Evolutionary conservation across 768 basidiomycete species (phyloP), one percentile per base, ranked within the genome.

Genomic region (Polyporus arcularius): DNA sequence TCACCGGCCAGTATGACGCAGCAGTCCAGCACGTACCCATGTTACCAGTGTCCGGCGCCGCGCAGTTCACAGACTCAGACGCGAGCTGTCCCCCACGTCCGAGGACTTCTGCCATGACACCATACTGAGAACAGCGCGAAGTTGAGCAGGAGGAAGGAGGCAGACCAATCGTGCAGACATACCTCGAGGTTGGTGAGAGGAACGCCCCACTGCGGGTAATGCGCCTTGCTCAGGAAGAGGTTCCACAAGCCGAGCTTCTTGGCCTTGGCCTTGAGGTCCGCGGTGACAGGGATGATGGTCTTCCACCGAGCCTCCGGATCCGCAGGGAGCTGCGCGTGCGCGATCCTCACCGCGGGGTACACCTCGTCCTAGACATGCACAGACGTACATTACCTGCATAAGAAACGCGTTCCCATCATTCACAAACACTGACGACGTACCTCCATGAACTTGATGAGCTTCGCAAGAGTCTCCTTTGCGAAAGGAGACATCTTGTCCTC

Each of bases 1-100:
- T 32, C 11, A 21, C 16, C 30, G 28, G n/a, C 18, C 26, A 26
- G 35, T 11, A 11, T 9, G n/a, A 21, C 15, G 40, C 14, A 30
- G 14, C 43, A n/a, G 11, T 7, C 53, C 12, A 4, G 9, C 7
- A 74, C 84, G 40, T 66, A 92, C 94, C 94, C 95, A 98, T 98
- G 73, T 98, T 98, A 1, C 96, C 96, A 15, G 96, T 98, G 74
- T 98, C 96, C 32, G 96, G 96, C 14, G 96, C 95, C 28, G 95
- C 87, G 75, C 95, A 98, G 70, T 99, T 99, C 57, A 91, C 87
- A 12, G 83, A 86, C 76, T 98, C 89, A 21, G 96, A 87, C 3
- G 89, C 93, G 52, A 95, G 75, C 64, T 88, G 88, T 9, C 90
- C 88, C 21, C 83, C 88, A 57, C 93, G 86, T 4, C 96, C 96